These are phyloP conservation scores for Selenicereus undatus DNA, from an alignment of 148 eudicot genomes.

Conservation along the genomic window DNA sequence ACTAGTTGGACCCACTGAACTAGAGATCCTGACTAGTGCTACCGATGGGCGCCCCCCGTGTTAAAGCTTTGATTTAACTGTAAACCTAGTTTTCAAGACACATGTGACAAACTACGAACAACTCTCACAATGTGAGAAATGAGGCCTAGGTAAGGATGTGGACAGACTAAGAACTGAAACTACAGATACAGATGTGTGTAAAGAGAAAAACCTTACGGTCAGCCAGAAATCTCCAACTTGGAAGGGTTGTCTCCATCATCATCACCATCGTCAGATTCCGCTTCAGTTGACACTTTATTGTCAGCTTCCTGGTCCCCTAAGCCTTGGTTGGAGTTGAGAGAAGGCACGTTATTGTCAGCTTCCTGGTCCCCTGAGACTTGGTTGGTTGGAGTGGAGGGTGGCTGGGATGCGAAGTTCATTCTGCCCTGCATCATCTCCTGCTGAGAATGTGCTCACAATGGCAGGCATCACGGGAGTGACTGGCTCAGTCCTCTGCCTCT, in stretches of 20 bases:
- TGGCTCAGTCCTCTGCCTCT: conserved; percentile 50
- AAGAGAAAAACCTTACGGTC: not conserved
- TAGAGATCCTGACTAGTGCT: not conserved
- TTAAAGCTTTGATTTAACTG: not conserved
- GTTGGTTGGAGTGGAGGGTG: conserved; percentile 32
- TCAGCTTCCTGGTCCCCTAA: conserved; percentile 34
- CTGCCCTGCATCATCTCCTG: conserved; percentile 35
- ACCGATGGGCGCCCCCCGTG: not conserved
- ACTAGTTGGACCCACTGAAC: not conserved
- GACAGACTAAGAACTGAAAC: not conserved
- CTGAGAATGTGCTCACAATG: conserved; percentile 32
- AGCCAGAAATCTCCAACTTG: not conserved
- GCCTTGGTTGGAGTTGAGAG: conserved; percentile 35
- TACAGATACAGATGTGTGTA: not conserved
- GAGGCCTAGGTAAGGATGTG: not conserved
- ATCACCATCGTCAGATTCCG: conserved; percentile 37
- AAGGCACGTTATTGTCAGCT: conserved; percentile 29
- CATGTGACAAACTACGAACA: not conserved
- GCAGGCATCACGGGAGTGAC: conserved; percentile 34
- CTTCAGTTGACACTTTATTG: conserved; percentile 34
- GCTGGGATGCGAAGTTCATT: conserved; percentile 38
- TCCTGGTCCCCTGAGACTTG: conserved; percentile 32
- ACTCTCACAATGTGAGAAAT: not conserved
- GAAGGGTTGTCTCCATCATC: not conserved
- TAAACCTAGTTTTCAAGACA: not conserved